Evolutionary conservation across 2,329 filamentous ascomycete genomes (phyloP).

Genomic region (Alternaria triticimaculans): DNA sequence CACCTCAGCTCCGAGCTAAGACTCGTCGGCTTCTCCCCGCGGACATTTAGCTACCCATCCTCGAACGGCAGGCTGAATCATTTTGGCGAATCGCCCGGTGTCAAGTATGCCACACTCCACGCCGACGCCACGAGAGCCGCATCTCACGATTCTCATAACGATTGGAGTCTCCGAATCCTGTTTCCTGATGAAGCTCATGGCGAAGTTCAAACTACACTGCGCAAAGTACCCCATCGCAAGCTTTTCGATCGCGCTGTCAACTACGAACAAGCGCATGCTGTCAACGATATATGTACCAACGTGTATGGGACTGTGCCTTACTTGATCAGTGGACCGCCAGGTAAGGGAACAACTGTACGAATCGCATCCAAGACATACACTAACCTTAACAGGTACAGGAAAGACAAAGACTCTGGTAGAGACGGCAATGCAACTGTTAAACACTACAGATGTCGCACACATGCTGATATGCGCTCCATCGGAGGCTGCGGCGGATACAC

Average conservation of each 20-base stretch:
- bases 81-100: not conserved
- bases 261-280: constrained; percentile 57
- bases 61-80: not conserved
- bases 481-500: constrained; percentile 55
- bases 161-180: constrained; percentile 51
- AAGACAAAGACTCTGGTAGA: constrained; percentile 61
- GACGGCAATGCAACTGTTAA: constrained; percentile 46
- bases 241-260: constrained; percentile 54
- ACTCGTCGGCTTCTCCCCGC: not conserved
- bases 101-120: not conserved
- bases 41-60: not conserved
- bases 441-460: constrained; percentile 34
- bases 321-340: constrained; percentile 58
- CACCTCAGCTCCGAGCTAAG: constrained; percentile 13
- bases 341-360: constrained; percentile 56
- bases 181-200: constrained; percentile 52
- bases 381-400: constrained; percentile 50
- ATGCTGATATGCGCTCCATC: constrained; percentile 56
- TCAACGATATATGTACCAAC: constrained; percentile 50
- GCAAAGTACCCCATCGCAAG: constrained; percentile 40
- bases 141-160: constrained; percentile 2
- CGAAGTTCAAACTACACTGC: constrained; percentile 48
- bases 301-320: constrained; percentile 56
- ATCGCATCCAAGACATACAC: not conserved
- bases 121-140: not conserved